phyloP scores from a whole-genome alignment of 192 early-diverging fungal genomes.

The Tieghemiomyces parasiticus region DNA sequence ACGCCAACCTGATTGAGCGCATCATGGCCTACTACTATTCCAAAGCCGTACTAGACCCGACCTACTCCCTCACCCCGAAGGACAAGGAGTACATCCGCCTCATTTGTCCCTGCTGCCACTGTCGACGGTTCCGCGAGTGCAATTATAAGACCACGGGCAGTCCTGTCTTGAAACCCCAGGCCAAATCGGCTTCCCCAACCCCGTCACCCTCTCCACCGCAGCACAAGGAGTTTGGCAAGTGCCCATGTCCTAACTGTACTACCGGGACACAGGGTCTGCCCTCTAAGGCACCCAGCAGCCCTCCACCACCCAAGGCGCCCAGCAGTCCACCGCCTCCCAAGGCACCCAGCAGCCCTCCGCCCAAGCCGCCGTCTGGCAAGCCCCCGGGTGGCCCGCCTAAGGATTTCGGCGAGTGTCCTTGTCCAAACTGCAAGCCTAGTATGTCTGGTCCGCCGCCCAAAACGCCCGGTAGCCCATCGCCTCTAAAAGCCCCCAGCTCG shows the following conservation, averaged over 20 bases:
- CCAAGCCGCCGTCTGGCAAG: background rate
- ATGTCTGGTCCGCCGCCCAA: background rate
- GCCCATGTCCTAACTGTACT: too few relatives aligned
- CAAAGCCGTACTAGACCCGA: background rate
- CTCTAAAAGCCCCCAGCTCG: background rate
- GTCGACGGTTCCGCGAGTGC: background rate
- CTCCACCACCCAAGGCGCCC: background rate
- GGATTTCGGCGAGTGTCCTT: background rate
- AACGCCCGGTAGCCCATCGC: background rate
- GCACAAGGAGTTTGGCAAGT: background rate
- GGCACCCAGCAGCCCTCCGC: too few relatives aligned
- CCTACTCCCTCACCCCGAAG: background rate
- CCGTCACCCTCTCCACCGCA: background rate
- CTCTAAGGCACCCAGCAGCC: too few relatives aligned
- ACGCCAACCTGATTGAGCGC: slow-evolving; percentile 1
- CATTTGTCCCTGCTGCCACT: slow-evolving; percentile 9
- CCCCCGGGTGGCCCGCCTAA: too few relatives aligned
- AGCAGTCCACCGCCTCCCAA: too few relatives aligned
- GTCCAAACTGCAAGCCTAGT: background rate
- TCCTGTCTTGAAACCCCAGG: background rate
- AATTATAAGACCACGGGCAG: background rate
- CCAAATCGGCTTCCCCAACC: background rate
- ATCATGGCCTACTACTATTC: slow-evolving; percentile 11
- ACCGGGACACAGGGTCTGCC: too few relatives aligned
- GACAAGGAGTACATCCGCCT: background rate